Percentiles rank a stretch among this genome's conserved stretches.
phyloP scores from a whole-genome alignment of 441 rosid genomes.

The Gossypium schwendimanii region DNA sequence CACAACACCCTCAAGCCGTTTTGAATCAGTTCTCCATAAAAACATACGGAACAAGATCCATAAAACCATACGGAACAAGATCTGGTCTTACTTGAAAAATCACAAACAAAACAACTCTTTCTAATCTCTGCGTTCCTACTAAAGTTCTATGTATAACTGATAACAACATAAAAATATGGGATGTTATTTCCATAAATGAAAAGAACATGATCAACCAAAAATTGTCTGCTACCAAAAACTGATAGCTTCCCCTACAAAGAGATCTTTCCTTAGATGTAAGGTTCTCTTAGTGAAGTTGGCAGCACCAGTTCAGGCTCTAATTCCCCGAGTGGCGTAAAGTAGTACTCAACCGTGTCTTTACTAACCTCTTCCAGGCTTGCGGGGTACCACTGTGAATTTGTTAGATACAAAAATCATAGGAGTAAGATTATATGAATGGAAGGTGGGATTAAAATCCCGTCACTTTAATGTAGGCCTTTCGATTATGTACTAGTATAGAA shows the following conservation, averaged over 20 bases:
- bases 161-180: background rate
- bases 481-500: background rate
- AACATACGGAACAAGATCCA: no score
- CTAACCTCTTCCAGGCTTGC: conserved; percentile 63
- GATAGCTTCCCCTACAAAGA: background rate
- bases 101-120: no score
- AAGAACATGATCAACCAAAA: background rate
- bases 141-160: no score
- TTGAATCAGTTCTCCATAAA: no score
- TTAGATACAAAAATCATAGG: background rate
- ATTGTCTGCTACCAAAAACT: background rate
- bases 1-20: no score
- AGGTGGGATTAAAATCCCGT: background rate
- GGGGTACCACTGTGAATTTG: conserved; percentile 80
- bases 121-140: no score
- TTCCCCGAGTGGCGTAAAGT: conserved; percentile 46
- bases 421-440: background rate
- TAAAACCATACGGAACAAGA: no score
- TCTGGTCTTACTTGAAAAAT: no score
- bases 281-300: conserved; percentile 68
- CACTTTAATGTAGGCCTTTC: background rate
- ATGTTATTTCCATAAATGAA: background rate
- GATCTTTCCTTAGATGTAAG: conserved; percentile 33
- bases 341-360: conserved; percentile 67
- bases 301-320: conserved; percentile 59